Conservation (phyloP, 2,329 filamentous ascomycete genomes). For the Penicillium sp. region DNA sequence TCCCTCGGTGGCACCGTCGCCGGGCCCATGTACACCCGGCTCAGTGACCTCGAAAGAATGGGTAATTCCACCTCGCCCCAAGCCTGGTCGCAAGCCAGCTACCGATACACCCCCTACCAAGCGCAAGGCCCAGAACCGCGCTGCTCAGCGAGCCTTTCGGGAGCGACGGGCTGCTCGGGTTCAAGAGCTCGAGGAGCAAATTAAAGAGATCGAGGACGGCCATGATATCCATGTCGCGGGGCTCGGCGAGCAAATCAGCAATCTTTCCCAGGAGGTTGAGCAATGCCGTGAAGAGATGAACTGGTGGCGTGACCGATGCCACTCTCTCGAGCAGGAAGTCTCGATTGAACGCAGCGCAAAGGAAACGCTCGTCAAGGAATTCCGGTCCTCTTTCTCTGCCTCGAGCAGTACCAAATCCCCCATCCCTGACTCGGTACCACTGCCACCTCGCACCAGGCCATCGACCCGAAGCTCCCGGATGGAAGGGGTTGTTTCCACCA, state of each 20-base stretch:
- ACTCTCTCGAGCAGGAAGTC: slow-evolving; percentile 66
- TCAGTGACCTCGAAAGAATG: slow-evolving; percentile 81
- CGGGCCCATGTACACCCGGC: slow-evolving; percentile 44
- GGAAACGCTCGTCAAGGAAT: slow-evolving; percentile 48
- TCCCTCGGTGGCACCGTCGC: slow-evolving; percentile 44
- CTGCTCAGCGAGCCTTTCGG: slow-evolving; percentile 87
- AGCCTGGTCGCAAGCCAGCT: slow-evolving; percentile 90
- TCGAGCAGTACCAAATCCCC: slow-evolving; percentile 21
- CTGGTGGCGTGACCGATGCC: slow-evolving; percentile 59
- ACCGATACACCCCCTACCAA: slow-evolving; percentile 92
- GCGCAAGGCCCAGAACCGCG: slow-evolving; percentile 91
- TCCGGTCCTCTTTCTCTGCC: slow-evolving; percentile 38
- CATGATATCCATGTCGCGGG: slow-evolving; percentile 52
- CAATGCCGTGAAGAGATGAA: slow-evolving; percentile 60
- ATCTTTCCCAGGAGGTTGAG: slow-evolving; percentile 68
- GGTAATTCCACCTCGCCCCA: slow-evolving; percentile 81
- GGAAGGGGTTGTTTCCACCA: slow-evolving; percentile 22
- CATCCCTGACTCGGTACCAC: slow-evolving; percentile 43
- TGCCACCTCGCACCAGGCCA: slow-evolving; percentile 37
- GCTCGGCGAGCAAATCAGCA: slow-evolving; percentile 58
- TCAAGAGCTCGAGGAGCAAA: slow-evolving; percentile 64
- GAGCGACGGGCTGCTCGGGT: slow-evolving; percentile 85
- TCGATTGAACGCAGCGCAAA: slow-evolving; percentile 49
- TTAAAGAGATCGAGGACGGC: slow-evolving; percentile 53
- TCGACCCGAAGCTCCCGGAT: slow-evolving; percentile 24